phyloP scores from a whole-genome alignment of 2,329 filamentous ascomycete genomes.

The Drechslerella dactyloides region DNA sequence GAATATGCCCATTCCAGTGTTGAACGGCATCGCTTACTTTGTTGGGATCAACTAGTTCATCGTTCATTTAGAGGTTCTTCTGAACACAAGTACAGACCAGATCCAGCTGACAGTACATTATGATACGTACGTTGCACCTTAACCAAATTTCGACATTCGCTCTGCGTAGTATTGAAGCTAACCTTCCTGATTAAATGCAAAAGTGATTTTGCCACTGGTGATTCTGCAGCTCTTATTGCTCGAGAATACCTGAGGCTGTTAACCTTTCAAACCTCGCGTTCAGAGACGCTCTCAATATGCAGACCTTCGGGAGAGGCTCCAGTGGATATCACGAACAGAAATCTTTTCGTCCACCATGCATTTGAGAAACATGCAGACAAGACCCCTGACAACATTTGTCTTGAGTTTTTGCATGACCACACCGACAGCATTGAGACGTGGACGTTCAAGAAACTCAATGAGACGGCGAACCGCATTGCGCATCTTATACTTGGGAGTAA shows the following conservation, averaged over 20 bases:
- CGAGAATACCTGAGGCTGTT: slow-evolving; percentile 28
- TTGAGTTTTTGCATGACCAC: slow-evolving; percentile 58
- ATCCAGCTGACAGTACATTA: slow-evolving; percentile 25
- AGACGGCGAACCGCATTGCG: slow-evolving; percentile 53
- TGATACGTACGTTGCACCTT: slow-evolving; percentile 31
- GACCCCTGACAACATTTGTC: slow-evolving; percentile 56
- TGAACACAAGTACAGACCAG: slow-evolving; percentile 30
- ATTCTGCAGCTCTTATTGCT: slow-evolving; percentile 29
- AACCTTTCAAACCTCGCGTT: slow-evolving; percentile 24
- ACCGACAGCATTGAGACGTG: slow-evolving; percentile 55
- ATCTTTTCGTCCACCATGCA: slow-evolving; percentile 56
- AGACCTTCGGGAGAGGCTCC: slow-evolving; percentile 38
- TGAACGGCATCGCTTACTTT: not conserved
- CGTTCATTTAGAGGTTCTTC: slow-evolving; percentile 34
- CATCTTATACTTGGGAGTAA: slow-evolving; percentile 52
- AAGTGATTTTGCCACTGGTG: slow-evolving; percentile 29
- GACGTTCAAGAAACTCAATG: slow-evolving; percentile 53
- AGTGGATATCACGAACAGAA: slow-evolving; percentile 21
- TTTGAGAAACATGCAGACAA: slow-evolving; percentile 57
- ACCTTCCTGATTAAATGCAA: not conserved
- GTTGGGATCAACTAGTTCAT: slow-evolving; percentile 20
- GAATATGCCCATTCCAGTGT: not conserved
- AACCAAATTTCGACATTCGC: not conserved
- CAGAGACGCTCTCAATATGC: slow-evolving; percentile 38
- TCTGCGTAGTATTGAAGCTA: not conserved